A percentile compares a stretch with the other conserved stretches of the same genome.
Conservation (phyloP, 1,284 basidiomycete genomes). For the Trametes versicolor region DNA sequence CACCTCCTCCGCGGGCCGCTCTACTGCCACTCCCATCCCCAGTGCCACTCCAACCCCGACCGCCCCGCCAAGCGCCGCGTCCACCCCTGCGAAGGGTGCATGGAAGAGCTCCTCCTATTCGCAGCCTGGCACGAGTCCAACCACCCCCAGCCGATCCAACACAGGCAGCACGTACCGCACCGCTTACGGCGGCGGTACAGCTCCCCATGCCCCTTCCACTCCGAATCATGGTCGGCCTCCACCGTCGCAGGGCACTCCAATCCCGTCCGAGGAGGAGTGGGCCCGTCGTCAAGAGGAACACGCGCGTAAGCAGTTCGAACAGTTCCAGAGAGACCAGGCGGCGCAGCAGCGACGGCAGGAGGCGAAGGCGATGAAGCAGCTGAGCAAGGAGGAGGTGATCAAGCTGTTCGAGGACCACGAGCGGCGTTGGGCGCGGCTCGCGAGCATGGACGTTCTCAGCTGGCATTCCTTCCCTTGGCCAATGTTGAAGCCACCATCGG, state of each 20-base stretch:
- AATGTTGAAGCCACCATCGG: conserved; percentile 61
- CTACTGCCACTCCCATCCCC: conserved; percentile 41
- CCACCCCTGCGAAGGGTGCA: conserved; percentile 22
- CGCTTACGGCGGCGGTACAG: conserved; percentile 33
- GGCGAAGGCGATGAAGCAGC: conserved; percentile 53
- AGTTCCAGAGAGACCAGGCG: conserved; percentile 68
- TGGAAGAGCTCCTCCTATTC: conserved; percentile 36
- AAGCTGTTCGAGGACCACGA: conserved; percentile 66
- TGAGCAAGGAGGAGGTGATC: conserved; percentile 63
- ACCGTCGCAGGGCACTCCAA: conserved; percentile 25
- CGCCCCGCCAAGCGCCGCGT: conserved; percentile 27
- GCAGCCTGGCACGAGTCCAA: conserved; percentile 35
- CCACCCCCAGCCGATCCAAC: conserved; percentile 32
- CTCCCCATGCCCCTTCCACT: conserved; percentile 18
- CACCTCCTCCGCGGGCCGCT: conserved; percentile 32
- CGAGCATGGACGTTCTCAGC: conserved; percentile 43
- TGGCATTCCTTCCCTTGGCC: conserved; percentile 82
- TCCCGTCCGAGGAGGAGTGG: conserved; percentile 59
- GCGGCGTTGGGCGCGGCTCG: conserved; percentile 62
- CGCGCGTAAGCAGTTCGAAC: conserved; percentile 63
- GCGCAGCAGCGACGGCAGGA: conserved; percentile 48
- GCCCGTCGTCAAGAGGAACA: conserved; percentile 65
- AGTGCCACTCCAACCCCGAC: conserved; percentile 30
- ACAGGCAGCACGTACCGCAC: conserved; percentile 27
- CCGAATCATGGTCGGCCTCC: conserved; percentile 17